Evolutionary conservation across 192 early-diverging fungal species (phyloP).

Genomic region (Entophlyctis helioformis): DNA sequence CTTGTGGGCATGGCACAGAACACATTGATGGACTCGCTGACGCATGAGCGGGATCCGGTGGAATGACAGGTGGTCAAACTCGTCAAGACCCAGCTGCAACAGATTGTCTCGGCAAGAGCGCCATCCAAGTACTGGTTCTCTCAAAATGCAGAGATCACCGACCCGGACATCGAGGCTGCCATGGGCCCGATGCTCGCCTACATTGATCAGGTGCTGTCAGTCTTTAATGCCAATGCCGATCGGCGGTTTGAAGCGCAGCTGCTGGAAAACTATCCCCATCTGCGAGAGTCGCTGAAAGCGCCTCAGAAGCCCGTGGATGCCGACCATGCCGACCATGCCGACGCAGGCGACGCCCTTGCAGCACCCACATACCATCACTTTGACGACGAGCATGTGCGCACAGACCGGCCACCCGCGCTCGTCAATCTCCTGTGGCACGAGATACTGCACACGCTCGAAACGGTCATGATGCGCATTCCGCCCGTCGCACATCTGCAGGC

Average conservation of each 20-base stretch:
- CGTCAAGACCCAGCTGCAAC: not conserved
- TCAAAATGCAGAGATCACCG: not conserved
- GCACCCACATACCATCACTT: too few relatives aligned
- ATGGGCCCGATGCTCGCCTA: conserved; percentile 15
- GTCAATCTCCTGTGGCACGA: conserved; percentile 9
- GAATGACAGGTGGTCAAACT: not conserved
- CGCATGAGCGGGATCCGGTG: not conserved
- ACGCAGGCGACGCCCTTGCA: not conserved
- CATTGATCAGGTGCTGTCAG: conserved; percentile 13
- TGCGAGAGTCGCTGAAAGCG: not conserved
- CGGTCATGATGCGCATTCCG: not conserved
- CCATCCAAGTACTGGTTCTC: not conserved
- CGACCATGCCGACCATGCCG: not conserved
- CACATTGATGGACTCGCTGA: not conserved
- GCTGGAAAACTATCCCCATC: conserved; percentile 1
- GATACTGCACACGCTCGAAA: conserved; percentile 1
- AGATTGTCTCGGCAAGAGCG: not conserved
- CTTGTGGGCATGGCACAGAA: not conserved
- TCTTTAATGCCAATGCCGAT: conserved; percentile 24
- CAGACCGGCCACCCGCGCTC: too few relatives aligned
- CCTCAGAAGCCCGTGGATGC: not conserved
- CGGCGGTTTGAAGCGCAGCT: conserved; percentile 15
- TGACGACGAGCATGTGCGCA: too few relatives aligned
- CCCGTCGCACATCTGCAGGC: not conserved
- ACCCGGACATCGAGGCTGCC: conserved; percentile 7